Evolutionary conservation across 352 stramenopile genomes (phyloP).

Genomic region (Hyphochytrium catenoides): DNA sequence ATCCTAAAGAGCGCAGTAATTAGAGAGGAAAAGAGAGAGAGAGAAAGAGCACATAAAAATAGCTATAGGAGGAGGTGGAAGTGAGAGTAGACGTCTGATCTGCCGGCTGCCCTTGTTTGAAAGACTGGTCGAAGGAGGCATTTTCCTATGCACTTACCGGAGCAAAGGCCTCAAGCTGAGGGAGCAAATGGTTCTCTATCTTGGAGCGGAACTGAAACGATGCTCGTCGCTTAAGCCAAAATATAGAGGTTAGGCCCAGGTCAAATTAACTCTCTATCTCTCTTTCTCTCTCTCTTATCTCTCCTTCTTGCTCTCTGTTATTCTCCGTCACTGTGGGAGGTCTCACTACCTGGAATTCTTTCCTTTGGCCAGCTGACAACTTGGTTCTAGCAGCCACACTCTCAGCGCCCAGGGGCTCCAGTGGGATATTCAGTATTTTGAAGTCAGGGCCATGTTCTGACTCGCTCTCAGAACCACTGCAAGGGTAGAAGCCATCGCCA

Average conservation of each 20-base stretch:
- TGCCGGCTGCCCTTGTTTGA: background rate
- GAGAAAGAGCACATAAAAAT: too few species aligned
- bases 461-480: conserved; percentile 18
- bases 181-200: conserved; percentile 19
- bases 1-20: conserved; percentile 10
- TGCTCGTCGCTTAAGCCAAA: conserved; percentile 22
- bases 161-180: conserved; percentile 18
- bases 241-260: too few species aligned
- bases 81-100: background rate
- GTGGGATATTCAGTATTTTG: conserved; percentile 27
- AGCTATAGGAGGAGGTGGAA: background rate
- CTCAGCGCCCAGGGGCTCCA: conserved; percentile 21
- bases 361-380: conserved; percentile 17
- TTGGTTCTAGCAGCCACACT: conserved; percentile 29
- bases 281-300: too few species aligned
- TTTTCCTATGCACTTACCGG: conserved; percentile 9
- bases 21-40: background rate
- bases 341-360: conserved; percentile 4
- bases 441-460: conserved; percentile 17
- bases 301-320: too few species aligned
- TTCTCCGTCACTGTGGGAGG: too few species aligned
- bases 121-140: background rate
- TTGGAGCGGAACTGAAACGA: conserved; percentile 20
- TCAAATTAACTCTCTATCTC: too few species aligned
- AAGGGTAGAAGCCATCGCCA: conserved; percentile 33